A percentile compares a stretch with the other conserved stretches of the same genome.
Evolutionary conservation across 495 filamentous ascomycete genomes (phyloP).

Genomic region (Acidomyces sp.): DNA sequence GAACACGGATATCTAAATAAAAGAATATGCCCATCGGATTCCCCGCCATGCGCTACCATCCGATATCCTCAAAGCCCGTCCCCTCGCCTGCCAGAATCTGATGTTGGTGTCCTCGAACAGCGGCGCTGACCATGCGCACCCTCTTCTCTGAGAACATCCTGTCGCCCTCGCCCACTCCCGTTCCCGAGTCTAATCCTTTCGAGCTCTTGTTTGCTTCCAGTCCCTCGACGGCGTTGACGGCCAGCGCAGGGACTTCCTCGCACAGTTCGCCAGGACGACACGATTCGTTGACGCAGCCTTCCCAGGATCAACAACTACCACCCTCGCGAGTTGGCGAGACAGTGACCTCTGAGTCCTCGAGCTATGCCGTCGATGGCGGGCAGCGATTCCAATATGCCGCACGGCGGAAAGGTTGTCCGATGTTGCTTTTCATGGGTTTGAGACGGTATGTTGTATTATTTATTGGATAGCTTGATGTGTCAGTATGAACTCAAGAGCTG

Average conservation of each 20-base stretch:
- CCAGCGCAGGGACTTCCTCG: slow-evolving; percentile 11
- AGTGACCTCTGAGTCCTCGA: too few relatives aligned
- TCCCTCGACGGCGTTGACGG: background rate
- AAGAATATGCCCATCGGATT: too few relatives aligned
- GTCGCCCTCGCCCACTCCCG: slow-evolving; percentile 6
- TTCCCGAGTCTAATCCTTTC: slow-evolving; percentile 8
- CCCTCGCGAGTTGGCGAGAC: background rate
- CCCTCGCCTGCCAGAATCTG: too few relatives aligned
- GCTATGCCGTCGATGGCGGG: too few relatives aligned
- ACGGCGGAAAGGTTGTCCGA: slow-evolving; percentile 48
- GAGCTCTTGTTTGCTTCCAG: slow-evolving; percentile 10
- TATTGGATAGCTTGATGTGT: too few relatives aligned
- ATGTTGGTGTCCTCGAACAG: too few relatives aligned
- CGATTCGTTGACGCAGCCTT: slow-evolving; percentile 15
- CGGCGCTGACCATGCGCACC: slow-evolving; percentile 14
- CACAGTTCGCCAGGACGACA: slow-evolving; percentile 11
- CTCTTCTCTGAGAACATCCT: slow-evolving; percentile 20
- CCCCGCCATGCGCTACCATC: too few relatives aligned
- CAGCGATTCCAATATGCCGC: background rate
- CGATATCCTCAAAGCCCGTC: too few relatives aligned
- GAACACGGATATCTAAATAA: too few relatives aligned
- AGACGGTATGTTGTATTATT: slow-evolving; percentile 57
- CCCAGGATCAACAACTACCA: slow-evolving; percentile 9
- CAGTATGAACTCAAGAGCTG: background rate
- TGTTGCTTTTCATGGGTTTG: slow-evolving; percentile 88